Base-by-base conservation (phyloP, 108 stramenopile genomes). In the Nitzschia palea region DNA sequence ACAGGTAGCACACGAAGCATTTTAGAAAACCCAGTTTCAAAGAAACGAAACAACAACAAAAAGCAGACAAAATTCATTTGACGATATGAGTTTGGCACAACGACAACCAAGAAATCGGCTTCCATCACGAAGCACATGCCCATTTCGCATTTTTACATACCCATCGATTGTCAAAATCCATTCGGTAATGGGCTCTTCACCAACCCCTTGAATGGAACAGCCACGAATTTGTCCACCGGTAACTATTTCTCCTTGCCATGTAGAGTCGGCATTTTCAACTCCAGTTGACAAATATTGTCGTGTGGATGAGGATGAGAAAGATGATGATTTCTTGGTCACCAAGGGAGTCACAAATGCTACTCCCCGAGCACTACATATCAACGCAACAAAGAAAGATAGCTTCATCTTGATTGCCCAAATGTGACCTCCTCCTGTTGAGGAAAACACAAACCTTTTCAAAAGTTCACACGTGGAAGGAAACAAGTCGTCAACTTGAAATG, bases 131-230 rank as follows among this genome's bases (percentile, higher is more conserved):
- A n/a, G n/a, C n/a, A n/a, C n/a, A n/a, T n/a, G n/a, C n/a, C n/a
- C n/a, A n/a, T n/a, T n/a, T n/a, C n/a, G n/a, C 59, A 25, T 35
- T 28, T 20, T 35, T 18, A 60, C 74, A 66, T 23, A 80, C 73
- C 87, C 90, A 64, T 92, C 90, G 44, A 92, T 84, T 53, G 54
- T 68, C 25, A 92, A 72, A 3, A 74, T 74, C 75, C 86, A 91
- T 36, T 86, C 84, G 3, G 86, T 87, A 2, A 62, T 20, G 2
- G 70, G 51, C 14, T 57, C 58, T 14, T 86, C 84, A 10, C 70
- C 73, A 9, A 80, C 83, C 25, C 60, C 70, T 43, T 58, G 72
- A 18, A 90, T 44, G 14, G 67, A 71, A 35, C 89, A 87, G 15
- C 89, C 89, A 25, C 67, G 67, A 23, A 90, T 87, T 5, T 50